Evolutionary conservation across 441 rosid genomes (phyloP), one percentile per base, ranked within the genome.

Genomic region (Brassica hybrid): DNA sequence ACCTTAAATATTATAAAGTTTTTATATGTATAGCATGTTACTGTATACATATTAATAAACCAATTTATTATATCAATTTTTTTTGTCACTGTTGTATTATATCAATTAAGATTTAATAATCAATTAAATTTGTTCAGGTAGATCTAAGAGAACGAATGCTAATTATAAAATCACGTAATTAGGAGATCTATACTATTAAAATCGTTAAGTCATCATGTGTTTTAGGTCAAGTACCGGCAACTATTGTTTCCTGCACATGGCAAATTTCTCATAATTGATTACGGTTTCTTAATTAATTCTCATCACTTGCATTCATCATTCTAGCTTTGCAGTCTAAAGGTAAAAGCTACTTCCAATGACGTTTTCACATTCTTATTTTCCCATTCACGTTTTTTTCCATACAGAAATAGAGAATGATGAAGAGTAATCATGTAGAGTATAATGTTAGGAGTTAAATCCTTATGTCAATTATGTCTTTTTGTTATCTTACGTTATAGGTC

Each of bases 221-320:
- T 66, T 72, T 59, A 32, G 64, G 72, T 57, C 72, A 71, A 21
- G 30, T 65, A 58, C 72, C 72, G 76, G 68, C 68, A 71, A 19
- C 10, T 43, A 8, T 65, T 71, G 80, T 43, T 71, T 67, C 76
- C 43, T 58, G 68, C 76, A 78, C 77, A 78, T 66, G 73, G 54
- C 10, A 78, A 57, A 48, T 58, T 78, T 72, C 41, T 41, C 43
- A 65, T 72, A 43, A 77, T 65, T 66, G 64, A 78, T 66, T n/a
- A 59, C n/a, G n/a, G n/a, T n/a, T n/a, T n/a, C n/a, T n/a, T n/a
- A n/a, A n/a, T n/a, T 12, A 50, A 50, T n/a, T 50, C 56, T 48
- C 56, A n/a, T 48, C 1, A 57, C n/a, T 5, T 57, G 62, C 5
- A 19, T 57, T 4, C 14, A 57, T 57, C 62, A 21, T 57, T 19